Conservation (phyloP, 805 yeast species). For the Candida silvicultrix region DNA sequence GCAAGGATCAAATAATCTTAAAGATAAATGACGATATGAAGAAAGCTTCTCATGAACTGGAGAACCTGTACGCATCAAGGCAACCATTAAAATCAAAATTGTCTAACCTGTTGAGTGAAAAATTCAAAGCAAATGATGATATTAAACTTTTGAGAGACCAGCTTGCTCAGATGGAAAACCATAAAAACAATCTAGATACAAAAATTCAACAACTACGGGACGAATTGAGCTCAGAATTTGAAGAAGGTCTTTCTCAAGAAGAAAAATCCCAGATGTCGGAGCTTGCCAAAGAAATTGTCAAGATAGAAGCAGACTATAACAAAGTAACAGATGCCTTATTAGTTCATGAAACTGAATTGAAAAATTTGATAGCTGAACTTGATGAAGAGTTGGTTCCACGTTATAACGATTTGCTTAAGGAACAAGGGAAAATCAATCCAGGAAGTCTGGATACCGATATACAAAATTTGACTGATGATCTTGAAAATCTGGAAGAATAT, state of each 20-base stretch:
- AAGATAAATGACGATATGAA: slow-evolving; percentile 38
- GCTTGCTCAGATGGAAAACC: background rate
- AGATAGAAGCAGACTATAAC: slow-evolving; percentile 34
- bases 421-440: slow-evolving; percentile 15
- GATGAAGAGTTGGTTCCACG: slow-evolving; percentile 53
- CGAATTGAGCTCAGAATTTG: slow-evolving; percentile 52
- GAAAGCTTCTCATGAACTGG: slow-evolving; percentile 30
- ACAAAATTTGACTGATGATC: slow-evolving; percentile 13
- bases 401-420: slow-evolving; percentile 29
- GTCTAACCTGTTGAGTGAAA: slow-evolving; percentile 35
- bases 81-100: slow-evolving; percentile 38
- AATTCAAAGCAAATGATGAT: slow-evolving; percentile 38
- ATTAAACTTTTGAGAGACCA: slow-evolving; percentile 16
- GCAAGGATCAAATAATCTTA: slow-evolving; percentile 48
- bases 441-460: slow-evolving; percentile 11
- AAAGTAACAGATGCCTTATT: slow-evolving; percentile 32
- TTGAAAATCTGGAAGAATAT: slow-evolving; percentile 24
- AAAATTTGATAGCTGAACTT: slow-evolving; percentile 47
- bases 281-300: slow-evolving; percentile 30
- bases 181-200: slow-evolving; percentile 18
- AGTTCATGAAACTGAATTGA: slow-evolving; percentile 39
- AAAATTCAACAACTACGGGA: slow-evolving; percentile 30
- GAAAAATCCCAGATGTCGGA: slow-evolving; percentile 39
- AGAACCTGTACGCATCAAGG: slow-evolving; percentile 32
- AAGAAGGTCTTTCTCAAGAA: slow-evolving; percentile 39